phyloP scores from a whole-genome alignment of 805 yeast genomes.

The Cyberlindnera subsufficiens region DNA sequence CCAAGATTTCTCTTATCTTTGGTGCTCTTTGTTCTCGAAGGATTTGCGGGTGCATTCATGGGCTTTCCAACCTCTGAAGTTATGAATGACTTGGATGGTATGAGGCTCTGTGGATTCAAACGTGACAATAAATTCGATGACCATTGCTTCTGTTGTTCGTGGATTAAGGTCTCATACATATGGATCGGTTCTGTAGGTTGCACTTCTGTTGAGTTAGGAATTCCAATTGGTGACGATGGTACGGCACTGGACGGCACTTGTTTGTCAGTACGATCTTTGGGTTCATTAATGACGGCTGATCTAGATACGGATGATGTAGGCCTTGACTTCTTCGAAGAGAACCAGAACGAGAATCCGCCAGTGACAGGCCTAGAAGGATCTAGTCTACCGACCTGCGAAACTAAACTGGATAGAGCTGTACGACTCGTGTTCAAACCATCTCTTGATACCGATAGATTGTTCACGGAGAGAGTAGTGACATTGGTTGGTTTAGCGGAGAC shows the following conservation, averaged over 20 bases:
- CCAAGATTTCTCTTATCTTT: not conserved
- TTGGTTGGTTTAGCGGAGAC: slow-evolving; percentile 3
- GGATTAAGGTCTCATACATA: not conserved
- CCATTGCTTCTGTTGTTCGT: slow-evolving; percentile 10
- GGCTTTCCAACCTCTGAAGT: slow-evolving; percentile 20
- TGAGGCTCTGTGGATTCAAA: slow-evolving; percentile 7
- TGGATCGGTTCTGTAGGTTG: not conserved
- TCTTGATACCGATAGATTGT: slow-evolving; percentile 2
- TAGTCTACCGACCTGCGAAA: slow-evolving; percentile 5
- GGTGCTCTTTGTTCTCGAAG: not conserved
- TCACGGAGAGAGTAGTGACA: slow-evolving; percentile 6
- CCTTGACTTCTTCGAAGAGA: slow-evolving; percentile 4
- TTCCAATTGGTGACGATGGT: too few relatives aligned
- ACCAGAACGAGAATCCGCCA: slow-evolving; percentile 8
- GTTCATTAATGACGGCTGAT: too few relatives aligned
- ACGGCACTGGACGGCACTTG: too few relatives aligned
- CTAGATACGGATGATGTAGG: not conserved
- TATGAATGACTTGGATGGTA: slow-evolving; percentile 10
- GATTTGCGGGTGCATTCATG: not conserved
- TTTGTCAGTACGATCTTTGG: too few relatives aligned
- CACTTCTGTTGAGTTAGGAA: not conserved
- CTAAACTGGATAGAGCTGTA: slow-evolving; percentile 12
- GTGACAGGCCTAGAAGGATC: slow-evolving; percentile 4
- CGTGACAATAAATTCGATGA: slow-evolving; percentile 6
- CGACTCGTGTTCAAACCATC: slow-evolving; percentile 1